Percentiles rank a stretch among this genome's conserved stretches.
These are phyloP conservation scores for Zalaria obscura DNA, from an alignment of 2,329 filamentous ascomycete genomes.

Conservation along the genomic window DNA sequence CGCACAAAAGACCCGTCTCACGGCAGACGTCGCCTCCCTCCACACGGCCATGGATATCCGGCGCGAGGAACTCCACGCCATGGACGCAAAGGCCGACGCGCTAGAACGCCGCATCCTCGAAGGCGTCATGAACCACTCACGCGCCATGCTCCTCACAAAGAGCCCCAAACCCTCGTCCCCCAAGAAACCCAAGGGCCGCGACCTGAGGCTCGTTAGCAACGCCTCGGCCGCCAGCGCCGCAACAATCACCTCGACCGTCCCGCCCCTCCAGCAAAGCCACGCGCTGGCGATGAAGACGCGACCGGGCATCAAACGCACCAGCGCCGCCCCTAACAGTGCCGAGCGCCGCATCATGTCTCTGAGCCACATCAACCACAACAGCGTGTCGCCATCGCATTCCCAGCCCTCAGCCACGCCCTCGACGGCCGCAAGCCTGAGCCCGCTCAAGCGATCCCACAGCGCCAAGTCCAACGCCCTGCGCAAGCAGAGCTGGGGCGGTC, in stretches of 20 bases:
- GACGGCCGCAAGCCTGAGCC: conserved; percentile 11
- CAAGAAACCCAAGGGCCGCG: conserved; percentile 25
- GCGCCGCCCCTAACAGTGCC: conserved; percentile 18
- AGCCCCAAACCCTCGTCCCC: conserved; percentile 25
- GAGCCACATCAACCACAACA: conserved; percentile 73
- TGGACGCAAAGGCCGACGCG: conserved; percentile 78
- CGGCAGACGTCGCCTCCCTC: conserved; percentile 76
- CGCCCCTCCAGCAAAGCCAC: conserved; percentile 15
- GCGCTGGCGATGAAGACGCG: conserved; percentile 36
- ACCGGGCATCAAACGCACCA: conserved; percentile 24
- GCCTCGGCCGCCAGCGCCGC: conserved; percentile 22
- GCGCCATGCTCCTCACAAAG: conserved; percentile 71
- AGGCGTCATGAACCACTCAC: conserved; percentile 90
- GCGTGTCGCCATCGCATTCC: conserved; percentile 25
- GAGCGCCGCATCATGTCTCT: conserved; percentile 73
- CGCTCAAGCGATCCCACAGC: conserved; percentile 22
- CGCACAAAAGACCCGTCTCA: conserved; percentile 64
- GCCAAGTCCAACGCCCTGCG: conserved; percentile 18
- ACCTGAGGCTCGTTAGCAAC: conserved; percentile 24
- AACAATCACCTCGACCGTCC: conserved; percentile 12
- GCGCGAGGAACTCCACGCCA: conserved; percentile 77
- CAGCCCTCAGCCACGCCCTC: conserved; percentile 14
- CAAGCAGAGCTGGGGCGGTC: conserved; percentile 18
- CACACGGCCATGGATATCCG: conserved; percentile 82
- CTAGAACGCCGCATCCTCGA: conserved; percentile 88